A percentile compares a stretch with the other conserved stretches of the same genome.
Conservation (phyloP, 139 green algal species). For the Trebouxia sp. region DNA sequence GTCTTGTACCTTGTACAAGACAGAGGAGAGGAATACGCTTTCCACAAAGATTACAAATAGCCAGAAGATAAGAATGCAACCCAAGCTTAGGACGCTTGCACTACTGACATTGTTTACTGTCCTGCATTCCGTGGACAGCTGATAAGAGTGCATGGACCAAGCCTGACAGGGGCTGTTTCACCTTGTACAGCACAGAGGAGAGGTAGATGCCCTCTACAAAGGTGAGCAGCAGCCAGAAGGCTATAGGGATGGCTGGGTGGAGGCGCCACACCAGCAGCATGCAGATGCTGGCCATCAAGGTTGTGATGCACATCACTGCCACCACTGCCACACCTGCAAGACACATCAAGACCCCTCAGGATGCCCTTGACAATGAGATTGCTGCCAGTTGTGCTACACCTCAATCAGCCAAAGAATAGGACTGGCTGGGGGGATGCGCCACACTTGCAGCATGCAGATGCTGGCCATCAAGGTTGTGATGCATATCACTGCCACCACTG, state of each 20-base stretch:
- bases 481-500: constrained; percentile 10
- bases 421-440: neutral
- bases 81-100: neutral
- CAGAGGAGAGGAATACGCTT: neutral
- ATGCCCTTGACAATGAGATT: too few species aligned
- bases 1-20: neutral
- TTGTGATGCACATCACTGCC: constrained; percentile 31
- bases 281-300: neutral
- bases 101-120: neutral
- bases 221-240: neutral
- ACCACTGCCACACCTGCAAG: constrained; percentile 28
- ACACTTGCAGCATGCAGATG: constrained; percentile 29
- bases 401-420: too few species aligned
- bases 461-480: constrained; percentile 17
- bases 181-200: constrained; percentile 28
- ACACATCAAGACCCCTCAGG: neutral
- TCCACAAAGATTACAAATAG: neutral
- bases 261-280: constrained; percentile 35
- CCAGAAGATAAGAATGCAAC: neutral
- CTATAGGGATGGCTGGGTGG: neutral
- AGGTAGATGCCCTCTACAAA: constrained; percentile 23
- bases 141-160: neutral
- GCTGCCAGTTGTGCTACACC: neutral
- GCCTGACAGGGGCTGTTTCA: neutral
- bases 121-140: too few species aligned